Conservation (phyloP, 2,329 filamentous ascomycete species). For the Aschersonia sp. region DNA sequence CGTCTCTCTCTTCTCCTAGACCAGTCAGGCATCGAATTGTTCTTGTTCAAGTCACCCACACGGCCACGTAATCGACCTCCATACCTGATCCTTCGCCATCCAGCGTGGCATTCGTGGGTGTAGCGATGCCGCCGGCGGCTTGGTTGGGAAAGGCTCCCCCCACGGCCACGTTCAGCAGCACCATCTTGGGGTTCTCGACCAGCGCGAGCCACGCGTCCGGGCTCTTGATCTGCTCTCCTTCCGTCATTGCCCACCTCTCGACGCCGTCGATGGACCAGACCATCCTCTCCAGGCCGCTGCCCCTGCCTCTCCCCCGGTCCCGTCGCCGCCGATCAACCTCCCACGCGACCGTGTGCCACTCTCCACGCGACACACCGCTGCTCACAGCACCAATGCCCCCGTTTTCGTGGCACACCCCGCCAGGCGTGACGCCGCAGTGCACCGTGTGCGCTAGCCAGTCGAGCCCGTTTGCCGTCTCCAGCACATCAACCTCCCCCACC, state of each 20-base stretch:
- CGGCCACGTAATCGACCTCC: slow-evolving; percentile 25
- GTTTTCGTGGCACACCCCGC: slow-evolving; percentile 26
- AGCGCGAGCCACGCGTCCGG: slow-evolving; percentile 15
- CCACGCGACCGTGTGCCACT: slow-evolving; percentile 18
- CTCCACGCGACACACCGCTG: slow-evolving; percentile 10
- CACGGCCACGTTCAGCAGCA: slow-evolving; percentile 25
- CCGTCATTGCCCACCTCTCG: slow-evolving; percentile 12
- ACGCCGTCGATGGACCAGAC: slow-evolving; percentile 20
- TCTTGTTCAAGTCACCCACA: slow-evolving; percentile 8
- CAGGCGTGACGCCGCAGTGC: slow-evolving; percentile 24
- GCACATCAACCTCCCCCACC: slow-evolving; percentile 28
- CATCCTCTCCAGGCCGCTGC: slow-evolving; percentile 14
- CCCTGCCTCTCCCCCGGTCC: slow-evolving; percentile 4
- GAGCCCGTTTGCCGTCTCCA: slow-evolving; percentile 27
- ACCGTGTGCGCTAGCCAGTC: slow-evolving; percentile 19
- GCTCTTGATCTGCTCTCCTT: slow-evolving; percentile 11
- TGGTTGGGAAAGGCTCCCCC: slow-evolving; percentile 22
- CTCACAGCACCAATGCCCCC: slow-evolving; percentile 14
- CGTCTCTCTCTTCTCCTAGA: too few relatives aligned
- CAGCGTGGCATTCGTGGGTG: slow-evolving; percentile 17
- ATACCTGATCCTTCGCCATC: slow-evolving; percentile 17
- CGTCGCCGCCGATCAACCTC: slow-evolving; percentile 15
- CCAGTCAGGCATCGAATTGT: too few relatives aligned
- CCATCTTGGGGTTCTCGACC: slow-evolving; percentile 15
- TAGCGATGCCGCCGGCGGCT: slow-evolving; percentile 13